Percentiles rank a stretch among this genome's conserved stretches.
Conservation (phyloP, 139 green algal genomes). For the Tetraselmis striata region DNA sequence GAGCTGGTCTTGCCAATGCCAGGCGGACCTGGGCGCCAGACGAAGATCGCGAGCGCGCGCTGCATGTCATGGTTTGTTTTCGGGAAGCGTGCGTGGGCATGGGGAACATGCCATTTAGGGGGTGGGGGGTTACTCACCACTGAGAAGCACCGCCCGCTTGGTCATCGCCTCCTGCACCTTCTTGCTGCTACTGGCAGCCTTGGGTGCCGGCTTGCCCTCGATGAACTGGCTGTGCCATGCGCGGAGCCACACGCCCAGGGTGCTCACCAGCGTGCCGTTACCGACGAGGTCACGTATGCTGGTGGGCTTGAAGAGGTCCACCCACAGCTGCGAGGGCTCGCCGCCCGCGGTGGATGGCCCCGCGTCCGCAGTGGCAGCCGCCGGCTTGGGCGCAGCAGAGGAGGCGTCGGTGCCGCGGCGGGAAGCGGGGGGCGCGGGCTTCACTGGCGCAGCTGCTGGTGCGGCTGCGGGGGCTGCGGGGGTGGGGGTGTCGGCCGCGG, state of each 20-base stretch:
- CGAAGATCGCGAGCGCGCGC: no score
- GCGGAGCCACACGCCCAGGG: slow-evolving; percentile 60
- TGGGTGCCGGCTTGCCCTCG: neutral
- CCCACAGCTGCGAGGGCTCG: slow-evolving; percentile 68
- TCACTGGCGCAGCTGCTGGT: neutral
- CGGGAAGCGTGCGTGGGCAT: no score
- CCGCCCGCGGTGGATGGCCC: neutral
- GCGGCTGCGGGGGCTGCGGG: neutral
- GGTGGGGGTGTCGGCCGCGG: slow-evolving; percentile 2
- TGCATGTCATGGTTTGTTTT: no score
- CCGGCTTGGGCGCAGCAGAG: neutral
- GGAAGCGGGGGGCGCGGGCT: neutral
- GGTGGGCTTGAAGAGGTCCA: slow-evolving; percentile 85
- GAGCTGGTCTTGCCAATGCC: slow-evolving; percentile 86
- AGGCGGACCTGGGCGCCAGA: slow-evolving; percentile 62
- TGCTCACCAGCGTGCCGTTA: slow-evolving; percentile 60
- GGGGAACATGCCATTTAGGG: no score
- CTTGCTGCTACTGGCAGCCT: slow-evolving; percentile 2
- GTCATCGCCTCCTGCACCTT: slow-evolving; percentile 48
- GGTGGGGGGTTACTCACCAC: slow-evolving; percentile 15
- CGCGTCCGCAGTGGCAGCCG: slow-evolving; percentile 2
- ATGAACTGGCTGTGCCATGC: slow-evolving; percentile 30
- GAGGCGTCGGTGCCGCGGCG: neutral
- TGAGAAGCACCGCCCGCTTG: slow-evolving; percentile 92
- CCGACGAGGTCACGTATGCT: slow-evolving; percentile 76